Percentiles rank a stretch among this genome's conserved stretches.
Conservation (phyloP, 2,329 filamentous ascomycete genomes). For the Exophiala xenobiotica region DNA sequence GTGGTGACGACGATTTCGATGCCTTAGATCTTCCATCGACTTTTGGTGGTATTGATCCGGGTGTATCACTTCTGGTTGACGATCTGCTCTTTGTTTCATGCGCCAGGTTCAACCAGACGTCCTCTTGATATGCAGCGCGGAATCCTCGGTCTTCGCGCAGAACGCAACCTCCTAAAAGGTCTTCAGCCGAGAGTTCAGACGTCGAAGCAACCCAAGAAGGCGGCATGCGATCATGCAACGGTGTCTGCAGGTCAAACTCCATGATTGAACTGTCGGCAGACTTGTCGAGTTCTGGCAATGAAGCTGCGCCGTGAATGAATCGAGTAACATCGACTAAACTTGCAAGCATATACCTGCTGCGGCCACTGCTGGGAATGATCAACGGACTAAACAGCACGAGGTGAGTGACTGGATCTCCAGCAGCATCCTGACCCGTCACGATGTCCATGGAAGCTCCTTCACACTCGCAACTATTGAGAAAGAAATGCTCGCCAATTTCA, state of each 20-base stretch:
- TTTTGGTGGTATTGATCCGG: constrained; percentile 15
- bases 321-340: constrained; percentile 34
- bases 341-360: constrained; percentile 29
- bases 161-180: constrained; percentile 28
- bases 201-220: constrained; percentile 9
- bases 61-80: constrained; percentile 9
- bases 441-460: constrained; percentile 30
- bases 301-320: constrained; percentile 32
- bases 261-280: constrained; percentile 14
- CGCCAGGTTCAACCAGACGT: constrained; percentile 31
- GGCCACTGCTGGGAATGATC: constrained; percentile 27
- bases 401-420: constrained; percentile 31
- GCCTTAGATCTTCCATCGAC: constrained; percentile 4
- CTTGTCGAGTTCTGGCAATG: constrained; percentile 28
- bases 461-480: constrained; percentile 28
- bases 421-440: constrained; percentile 28
- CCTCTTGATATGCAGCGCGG: constrained; percentile 14
- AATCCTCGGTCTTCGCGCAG: constrained; percentile 19
- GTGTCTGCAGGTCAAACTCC: constrained; percentile 16
- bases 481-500: constrained; percentile 30
- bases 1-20: constrained; percentile 11
- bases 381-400: constrained; percentile 33
- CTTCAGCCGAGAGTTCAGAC: constrained; percentile 27
- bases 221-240: constrained; percentile 5
- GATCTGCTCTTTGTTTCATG: constrained; percentile 23